Evolutionary conservation across 768 basidiomycete genomes (phyloP).

Genomic region (Naematelia aurantialba): DNA sequence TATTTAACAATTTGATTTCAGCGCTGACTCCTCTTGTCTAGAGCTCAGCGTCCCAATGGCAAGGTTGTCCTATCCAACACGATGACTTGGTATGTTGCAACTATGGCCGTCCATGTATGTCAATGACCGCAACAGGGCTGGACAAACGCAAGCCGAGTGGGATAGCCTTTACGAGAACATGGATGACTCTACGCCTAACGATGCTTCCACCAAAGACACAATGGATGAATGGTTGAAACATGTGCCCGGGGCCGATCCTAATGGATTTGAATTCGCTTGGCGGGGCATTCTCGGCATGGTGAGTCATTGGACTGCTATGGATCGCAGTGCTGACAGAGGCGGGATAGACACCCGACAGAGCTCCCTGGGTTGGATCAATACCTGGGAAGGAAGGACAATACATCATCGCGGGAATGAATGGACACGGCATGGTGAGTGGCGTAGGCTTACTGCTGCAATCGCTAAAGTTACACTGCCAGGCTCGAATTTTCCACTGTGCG

Average conservation of each 20-base stretch:
- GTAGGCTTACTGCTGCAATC: not conserved
- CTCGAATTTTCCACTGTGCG: conserved; percentile 42
- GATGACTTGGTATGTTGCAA: not conserved
- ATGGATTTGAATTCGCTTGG: conserved; percentile 43
- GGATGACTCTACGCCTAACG: not conserved
- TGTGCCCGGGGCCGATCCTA: not conserved
- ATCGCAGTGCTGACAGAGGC: not conserved
- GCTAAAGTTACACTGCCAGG: conserved; percentile 20
- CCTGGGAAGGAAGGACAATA: conserved; percentile 40
- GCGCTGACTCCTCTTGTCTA: not conserved
- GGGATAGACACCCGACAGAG: conserved; percentile 33
- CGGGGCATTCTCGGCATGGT: conserved; percentile 44
- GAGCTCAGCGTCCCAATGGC: conserved; percentile 6
- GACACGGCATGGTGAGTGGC: conserved; percentile 22
- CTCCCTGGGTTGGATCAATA: conserved; percentile 35
- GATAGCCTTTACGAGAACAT: not conserved
- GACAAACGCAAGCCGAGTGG: not conserved
- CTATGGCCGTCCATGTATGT: not conserved
- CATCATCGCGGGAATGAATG: conserved; percentile 34
- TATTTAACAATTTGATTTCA: not conserved
- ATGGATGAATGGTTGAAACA: not conserved
- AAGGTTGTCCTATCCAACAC: conserved; percentile 1
- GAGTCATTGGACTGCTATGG: conserved; percentile 1
- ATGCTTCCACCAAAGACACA: not conserved
- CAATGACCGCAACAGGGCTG: not conserved